These are phyloP conservation scores for Cercospora sp. DNA, from an alignment of 2,329 filamentous ascomycete genomes.

Conservation along the genomic window DNA sequence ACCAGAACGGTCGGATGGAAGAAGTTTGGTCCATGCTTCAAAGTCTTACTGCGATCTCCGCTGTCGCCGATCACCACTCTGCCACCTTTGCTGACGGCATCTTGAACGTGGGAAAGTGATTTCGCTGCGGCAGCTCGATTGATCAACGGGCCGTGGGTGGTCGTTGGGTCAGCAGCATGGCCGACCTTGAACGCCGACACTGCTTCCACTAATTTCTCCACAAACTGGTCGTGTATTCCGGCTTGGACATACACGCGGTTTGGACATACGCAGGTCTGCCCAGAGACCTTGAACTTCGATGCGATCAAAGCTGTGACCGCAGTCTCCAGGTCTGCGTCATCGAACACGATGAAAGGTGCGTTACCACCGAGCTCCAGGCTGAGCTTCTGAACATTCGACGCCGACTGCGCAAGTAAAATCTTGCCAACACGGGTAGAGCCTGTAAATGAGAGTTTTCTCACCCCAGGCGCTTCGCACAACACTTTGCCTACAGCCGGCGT, in stretches of 20 bases:
- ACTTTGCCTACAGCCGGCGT: constrained; percentile 28
- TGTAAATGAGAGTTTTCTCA: constrained; percentile 37
- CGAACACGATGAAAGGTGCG: constrained; percentile 38
- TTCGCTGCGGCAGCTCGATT: constrained; percentile 77
- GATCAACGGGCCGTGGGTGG: constrained; percentile 66
- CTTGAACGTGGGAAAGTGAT: constrained; percentile 42
- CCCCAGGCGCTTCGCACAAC: constrained; percentile 26
- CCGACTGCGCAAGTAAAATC: constrained; percentile 30
- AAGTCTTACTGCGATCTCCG: constrained; percentile 67
- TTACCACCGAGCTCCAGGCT: constrained; percentile 39
- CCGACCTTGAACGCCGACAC: constrained; percentile 26
- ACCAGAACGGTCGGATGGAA: constrained; percentile 86
- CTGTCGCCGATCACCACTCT: constrained; percentile 61
- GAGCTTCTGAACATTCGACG: constrained; percentile 34
- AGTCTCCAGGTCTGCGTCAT: constrained; percentile 36
- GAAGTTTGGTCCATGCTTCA: constrained; percentile 56
- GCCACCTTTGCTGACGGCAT: background rate
- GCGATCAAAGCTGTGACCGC: constrained; percentile 33
- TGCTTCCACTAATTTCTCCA: constrained; percentile 53
- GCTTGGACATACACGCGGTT: constrained; percentile 56
- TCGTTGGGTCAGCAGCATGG: constrained; percentile 16
- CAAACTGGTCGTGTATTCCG: constrained; percentile 56
- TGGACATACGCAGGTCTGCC: constrained; percentile 37
- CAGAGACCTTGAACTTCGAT: constrained; percentile 34
- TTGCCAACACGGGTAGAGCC: constrained; percentile 37